Evolutionary conservation across 768 basidiomycete genomes (phyloP), one percentile per base, ranked within the genome.

Genomic region (Suillus paluster): DNA sequence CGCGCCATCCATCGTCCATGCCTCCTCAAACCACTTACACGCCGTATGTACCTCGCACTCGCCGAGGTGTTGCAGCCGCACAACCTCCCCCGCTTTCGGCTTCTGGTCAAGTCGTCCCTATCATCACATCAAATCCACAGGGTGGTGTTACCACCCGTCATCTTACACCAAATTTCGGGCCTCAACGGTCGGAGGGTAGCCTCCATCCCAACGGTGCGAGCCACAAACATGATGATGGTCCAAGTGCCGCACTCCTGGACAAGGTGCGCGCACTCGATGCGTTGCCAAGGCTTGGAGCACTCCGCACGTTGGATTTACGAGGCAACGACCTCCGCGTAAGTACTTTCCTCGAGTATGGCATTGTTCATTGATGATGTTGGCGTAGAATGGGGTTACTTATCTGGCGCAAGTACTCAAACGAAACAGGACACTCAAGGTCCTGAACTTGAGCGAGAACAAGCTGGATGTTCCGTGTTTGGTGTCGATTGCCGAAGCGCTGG

Each of bases 401-500:
- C 86, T 99, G 53, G 90, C 95, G 0, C 96, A 99, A 75, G 97
- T 99, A 0, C 80, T 99, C 64, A 99, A 99, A 72, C 89, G 97
- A 41, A 99, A 99, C 75, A 82, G 95, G 48, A 98, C 97, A 4
- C 80, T 99, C 48, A 97, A 97, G 75, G 89, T 98, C 6, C 82
- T 98, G 27, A 99, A 98, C 73, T 77, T 99, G 57, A 90, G 92
- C 69, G 97, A 99, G 73, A 99, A 99, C 74, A 94, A 91, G 73
- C 84, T 99, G 6, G 97, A 97, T 61, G 84, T 92, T 1, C 78
- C 83, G 10, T 93, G 94, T 58, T 79, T 99, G 11, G 86, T 89
- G 2, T 79, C 83, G 0, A 81, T 99, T 15, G 95, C 95, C 0
- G 97, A 99, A 74, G 91, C 95, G 1, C 74, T 99, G 72, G 95